Conservation (phyloP, 176 grass and related monocot genomes). For the Oryza rufipogon region DNA sequence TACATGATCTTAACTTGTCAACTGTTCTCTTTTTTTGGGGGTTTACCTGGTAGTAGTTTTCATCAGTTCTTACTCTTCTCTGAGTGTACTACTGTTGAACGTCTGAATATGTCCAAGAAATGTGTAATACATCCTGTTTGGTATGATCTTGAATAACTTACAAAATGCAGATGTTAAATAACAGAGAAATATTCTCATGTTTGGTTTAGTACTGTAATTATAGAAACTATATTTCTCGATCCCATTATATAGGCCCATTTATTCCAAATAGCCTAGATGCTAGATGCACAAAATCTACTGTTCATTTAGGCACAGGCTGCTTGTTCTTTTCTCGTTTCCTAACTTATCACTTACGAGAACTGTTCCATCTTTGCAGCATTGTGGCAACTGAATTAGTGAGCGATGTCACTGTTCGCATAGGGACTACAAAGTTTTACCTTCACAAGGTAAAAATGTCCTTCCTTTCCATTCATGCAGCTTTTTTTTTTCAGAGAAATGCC, state of each 20-base stretch:
- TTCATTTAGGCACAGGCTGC: neutral
- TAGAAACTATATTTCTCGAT: neutral
- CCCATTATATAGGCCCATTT: neutral
- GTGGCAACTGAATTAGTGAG: constrained; percentile 66
- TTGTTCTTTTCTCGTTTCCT: constrained; percentile 12
- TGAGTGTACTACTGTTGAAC: neutral
- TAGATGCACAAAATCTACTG: neutral
- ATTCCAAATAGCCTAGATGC: neutral
- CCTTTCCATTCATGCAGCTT: constrained; percentile 7
- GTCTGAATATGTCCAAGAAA: neutral
- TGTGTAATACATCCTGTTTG: neutral
- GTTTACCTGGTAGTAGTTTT: neutral
- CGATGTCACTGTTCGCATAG: constrained; percentile 77
- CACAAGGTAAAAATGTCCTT: constrained; percentile 75
- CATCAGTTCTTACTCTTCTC: constrained; percentile 5
- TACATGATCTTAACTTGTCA: neutral
- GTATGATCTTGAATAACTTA: neutral
- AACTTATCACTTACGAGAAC: constrained; percentile 29
- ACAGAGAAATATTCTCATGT: neutral
- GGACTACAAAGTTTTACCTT: constrained; percentile 78
- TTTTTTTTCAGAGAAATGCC: neutral
- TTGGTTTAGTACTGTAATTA: neutral
- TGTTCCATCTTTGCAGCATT: constrained; percentile 67
- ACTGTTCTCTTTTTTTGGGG: neutral
- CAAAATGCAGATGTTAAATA: neutral